Percentiles rank a stretch among this genome's conserved stretches.
These are phyloP conservation scores for Plenodomus tracheiphilus DNA, from an alignment of 2,329 filamentous ascomycete species.

Conservation along the genomic window DNA sequence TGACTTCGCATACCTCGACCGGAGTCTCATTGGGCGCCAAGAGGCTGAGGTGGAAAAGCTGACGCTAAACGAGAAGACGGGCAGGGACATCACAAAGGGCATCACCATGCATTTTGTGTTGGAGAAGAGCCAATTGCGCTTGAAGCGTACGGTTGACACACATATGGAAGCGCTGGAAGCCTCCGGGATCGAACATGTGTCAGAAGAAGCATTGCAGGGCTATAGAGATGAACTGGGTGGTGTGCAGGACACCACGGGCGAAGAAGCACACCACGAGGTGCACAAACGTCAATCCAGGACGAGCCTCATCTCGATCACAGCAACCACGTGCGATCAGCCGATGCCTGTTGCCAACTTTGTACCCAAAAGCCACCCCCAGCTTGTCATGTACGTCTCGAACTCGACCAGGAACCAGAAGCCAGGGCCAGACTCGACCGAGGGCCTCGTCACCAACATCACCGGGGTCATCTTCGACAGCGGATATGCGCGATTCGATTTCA, in stretches of 20 bases:
- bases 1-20: conserved; percentile 64
- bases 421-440: conserved; percentile 59
- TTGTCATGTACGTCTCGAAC: conserved; percentile 76
- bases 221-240: not conserved
- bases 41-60: conserved; percentile 54
- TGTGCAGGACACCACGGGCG: not conserved
- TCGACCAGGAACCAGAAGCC: conserved; percentile 66
- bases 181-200: conserved; percentile 15
- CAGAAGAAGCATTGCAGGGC: not conserved
- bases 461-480: conserved; percentile 64
- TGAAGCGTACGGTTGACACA: conserved; percentile 38
- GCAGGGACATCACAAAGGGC: conserved; percentile 65
- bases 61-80: conserved; percentile 66
- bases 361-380: conserved; percentile 59
- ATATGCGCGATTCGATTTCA: conserved; percentile 66
- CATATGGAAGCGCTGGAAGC: conserved; percentile 31
- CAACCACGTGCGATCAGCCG: conserved; percentile 85
- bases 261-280: conserved; percentile 3
- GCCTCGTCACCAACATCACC: conserved; percentile 48
- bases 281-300: conserved; percentile 30
- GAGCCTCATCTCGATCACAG: conserved; percentile 71
- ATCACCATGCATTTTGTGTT: conserved; percentile 67
- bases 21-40: conserved; percentile 65
- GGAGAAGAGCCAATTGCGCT: conserved; percentile 58
- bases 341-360: conserved; percentile 52